These are phyloP conservation scores for Hysterangium stoloniferum DNA, from an alignment of 768 basidiomycete species.

Conservation along the genomic window DNA sequence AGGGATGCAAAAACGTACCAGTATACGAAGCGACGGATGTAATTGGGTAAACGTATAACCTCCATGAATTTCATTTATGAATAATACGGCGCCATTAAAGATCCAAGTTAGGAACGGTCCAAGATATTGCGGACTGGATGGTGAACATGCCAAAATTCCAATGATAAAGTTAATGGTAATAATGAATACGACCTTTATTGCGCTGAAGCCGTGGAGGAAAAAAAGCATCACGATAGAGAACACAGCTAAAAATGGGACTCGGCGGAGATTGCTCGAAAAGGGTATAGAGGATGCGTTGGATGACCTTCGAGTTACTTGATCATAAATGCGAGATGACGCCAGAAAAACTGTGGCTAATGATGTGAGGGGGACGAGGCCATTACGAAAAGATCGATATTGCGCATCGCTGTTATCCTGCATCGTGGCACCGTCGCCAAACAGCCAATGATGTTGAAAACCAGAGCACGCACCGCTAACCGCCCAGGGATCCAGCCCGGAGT, in stretches of 20 bases:
- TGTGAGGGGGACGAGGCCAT: conserved; percentile 62
- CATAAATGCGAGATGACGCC: conserved; percentile 43
- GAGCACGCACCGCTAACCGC: conserved; percentile 58
- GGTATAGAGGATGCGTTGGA: conserved; percentile 21
- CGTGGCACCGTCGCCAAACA: neutral
- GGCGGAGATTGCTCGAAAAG: conserved; percentile 24
- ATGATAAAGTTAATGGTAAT: conserved; percentile 63
- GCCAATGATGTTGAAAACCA: neutral
- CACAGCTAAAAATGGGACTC: conserved; percentile 49
- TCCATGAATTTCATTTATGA: conserved; percentile 63
- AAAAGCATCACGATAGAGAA: conserved; percentile 61
- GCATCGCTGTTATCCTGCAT: conserved; percentile 89
- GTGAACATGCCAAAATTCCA: conserved; percentile 22
- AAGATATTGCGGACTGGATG: conserved; percentile 24
- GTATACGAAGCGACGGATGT: conserved; percentile 41
- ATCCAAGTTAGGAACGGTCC: conserved; percentile 59
- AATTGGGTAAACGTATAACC: conserved; percentile 67
- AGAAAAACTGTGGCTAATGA: conserved; percentile 48
- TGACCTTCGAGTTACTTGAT: conserved; percentile 20
- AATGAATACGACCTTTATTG: conserved; percentile 70
- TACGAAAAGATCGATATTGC: conserved; percentile 85
- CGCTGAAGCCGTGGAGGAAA: conserved; percentile 73
- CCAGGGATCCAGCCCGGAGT: conserved; percentile 78
- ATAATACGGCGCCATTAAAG: conserved; percentile 68
- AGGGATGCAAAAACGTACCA: conserved; percentile 42